Evolutionary conservation across 495 filamentous ascomycete genomes (phyloP).

Genomic region (Tuber microsphaerosporum): DNA sequence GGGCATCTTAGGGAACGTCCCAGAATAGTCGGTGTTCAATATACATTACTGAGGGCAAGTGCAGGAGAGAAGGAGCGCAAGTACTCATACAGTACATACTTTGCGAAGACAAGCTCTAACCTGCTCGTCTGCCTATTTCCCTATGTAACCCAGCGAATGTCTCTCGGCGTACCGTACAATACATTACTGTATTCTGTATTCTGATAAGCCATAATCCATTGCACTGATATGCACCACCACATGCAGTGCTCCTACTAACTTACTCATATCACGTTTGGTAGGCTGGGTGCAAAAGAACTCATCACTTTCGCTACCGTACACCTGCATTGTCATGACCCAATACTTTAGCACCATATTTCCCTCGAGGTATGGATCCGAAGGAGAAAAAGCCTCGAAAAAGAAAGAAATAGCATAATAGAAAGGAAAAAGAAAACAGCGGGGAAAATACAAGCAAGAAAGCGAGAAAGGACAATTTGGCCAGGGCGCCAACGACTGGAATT

Average conservation of each 20-base stretch:
- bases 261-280: not conserved
- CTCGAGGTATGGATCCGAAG: not conserved
- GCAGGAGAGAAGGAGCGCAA: constrained; percentile 6
- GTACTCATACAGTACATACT: not conserved
- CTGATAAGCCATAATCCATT: not conserved
- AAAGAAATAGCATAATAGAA: not conserved
- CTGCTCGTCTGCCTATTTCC: constrained; percentile 9
- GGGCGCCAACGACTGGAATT: constrained; percentile 11
- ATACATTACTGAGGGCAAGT: constrained; percentile 9
- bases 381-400: not conserved
- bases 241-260: not conserved
- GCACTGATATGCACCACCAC: not conserved
- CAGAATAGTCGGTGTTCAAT: not conserved
- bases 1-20: constrained; percentile 21
- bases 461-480: constrained; percentile 9
- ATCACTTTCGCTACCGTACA: not conserved
- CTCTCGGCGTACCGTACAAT: not conserved
- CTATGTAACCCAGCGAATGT: not conserved
- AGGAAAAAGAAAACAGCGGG: not conserved
- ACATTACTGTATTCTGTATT: not conserved
- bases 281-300: not conserved
- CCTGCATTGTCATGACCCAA: not conserved
- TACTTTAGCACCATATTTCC: not conserved
- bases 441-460: not conserved
- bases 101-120: not conserved